Conservation (phyloP, 2,329 filamentous ascomycete genomes). For the Fonsecaea pedrosoi region DNA sequence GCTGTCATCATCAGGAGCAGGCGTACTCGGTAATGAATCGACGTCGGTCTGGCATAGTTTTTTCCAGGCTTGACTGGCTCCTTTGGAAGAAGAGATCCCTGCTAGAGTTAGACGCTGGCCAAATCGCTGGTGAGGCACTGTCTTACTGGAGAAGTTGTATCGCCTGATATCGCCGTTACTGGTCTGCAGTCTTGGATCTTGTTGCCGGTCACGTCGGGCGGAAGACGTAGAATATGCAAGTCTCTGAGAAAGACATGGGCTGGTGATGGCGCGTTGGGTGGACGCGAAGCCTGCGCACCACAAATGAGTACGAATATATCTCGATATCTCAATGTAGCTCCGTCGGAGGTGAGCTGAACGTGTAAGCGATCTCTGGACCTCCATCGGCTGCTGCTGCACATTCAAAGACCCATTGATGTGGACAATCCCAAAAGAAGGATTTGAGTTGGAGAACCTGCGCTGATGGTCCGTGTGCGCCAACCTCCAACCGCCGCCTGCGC, state of each 20-base stretch:
- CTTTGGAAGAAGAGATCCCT: neutral
- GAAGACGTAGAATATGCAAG: constrained; percentile 5
- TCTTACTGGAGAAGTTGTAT: constrained; percentile 3
- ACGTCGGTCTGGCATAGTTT: constrained; percentile 19
- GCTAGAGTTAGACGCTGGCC: neutral
- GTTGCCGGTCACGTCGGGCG: neutral
- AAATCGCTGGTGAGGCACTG: neutral
- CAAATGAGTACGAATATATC: constrained; percentile 43
- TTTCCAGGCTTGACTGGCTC: constrained; percentile 21
- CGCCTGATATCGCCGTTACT: neutral
- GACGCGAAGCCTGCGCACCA: constrained; percentile 3
- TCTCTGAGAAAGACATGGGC: constrained; percentile 7
- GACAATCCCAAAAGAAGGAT: neutral
- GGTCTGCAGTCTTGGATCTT: neutral
- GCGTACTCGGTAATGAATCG: constrained; percentile 1
- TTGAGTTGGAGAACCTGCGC: constrained; percentile 12
- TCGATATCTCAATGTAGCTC: constrained; percentile 50
- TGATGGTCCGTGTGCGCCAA: constrained; percentile 8
- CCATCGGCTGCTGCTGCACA: constrained; percentile 13
- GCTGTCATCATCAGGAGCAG: neutral
- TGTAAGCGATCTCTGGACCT: constrained; percentile 23
- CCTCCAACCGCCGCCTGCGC: constrained; percentile 23
- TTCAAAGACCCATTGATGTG: neutral
- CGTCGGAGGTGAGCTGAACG: constrained; percentile 40
- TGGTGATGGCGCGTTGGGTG: neutral